Conservation (phyloP, 1,139 yeast species). For the Yamadazyma epiphylla region DNA sequence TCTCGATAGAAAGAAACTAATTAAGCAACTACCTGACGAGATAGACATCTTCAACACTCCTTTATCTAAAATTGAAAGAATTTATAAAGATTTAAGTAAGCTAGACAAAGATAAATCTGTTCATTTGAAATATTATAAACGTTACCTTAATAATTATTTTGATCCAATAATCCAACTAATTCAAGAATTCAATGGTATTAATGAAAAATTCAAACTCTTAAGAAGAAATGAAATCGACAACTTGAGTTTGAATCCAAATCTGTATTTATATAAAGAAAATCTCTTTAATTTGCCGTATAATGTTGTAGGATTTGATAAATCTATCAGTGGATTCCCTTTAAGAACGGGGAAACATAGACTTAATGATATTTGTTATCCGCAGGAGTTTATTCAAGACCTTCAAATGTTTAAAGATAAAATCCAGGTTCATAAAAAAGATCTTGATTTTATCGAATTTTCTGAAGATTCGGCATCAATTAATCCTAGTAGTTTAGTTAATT, state of each 20-base stretch:
- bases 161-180: constrained; percentile 30
- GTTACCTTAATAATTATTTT: constrained; percentile 27
- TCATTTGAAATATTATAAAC: constrained; percentile 35
- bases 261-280: constrained; percentile 27
- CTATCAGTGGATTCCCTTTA: constrained; percentile 39
- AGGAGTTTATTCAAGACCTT: constrained; percentile 41
- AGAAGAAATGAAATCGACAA: constrained; percentile 33
- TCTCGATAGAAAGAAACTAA: constrained; percentile 30
- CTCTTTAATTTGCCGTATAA: constrained; percentile 35
- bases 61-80: constrained; percentile 24
- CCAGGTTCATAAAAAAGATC: constrained; percentile 35
- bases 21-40: constrained; percentile 37
- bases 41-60: constrained; percentile 30
- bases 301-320: constrained; percentile 43
- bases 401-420: constrained; percentile 29
- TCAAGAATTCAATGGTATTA: constrained; percentile 37
- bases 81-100: constrained; percentile 28
- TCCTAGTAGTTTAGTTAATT: constrained; percentile 10
- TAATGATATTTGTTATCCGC: constrained; percentile 24
- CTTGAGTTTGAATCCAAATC: constrained; percentile 24
- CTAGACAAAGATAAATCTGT: constrained; percentile 38
- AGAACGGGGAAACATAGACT: constrained; percentile 21
- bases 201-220: constrained; percentile 31
- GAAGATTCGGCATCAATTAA: constrained; percentile 14
- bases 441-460: constrained; percentile 33